These are phyloP conservation scores for Camellia oleifera DNA, from an alignment of 179 eudicot species.

Conservation along the genomic window DNA sequence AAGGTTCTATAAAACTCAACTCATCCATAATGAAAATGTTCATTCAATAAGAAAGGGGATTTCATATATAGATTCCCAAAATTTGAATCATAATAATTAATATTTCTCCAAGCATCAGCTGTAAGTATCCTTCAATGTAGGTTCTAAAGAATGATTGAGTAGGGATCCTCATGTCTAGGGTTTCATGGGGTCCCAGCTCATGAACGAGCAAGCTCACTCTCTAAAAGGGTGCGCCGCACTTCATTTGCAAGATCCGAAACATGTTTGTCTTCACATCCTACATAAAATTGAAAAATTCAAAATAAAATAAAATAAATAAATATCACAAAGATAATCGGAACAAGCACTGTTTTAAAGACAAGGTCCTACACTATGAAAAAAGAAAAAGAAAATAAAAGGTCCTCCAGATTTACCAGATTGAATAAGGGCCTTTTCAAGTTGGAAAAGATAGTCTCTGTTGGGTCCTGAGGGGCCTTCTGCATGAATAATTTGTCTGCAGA, in stretches of 20 bases:
- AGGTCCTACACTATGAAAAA: not conserved
- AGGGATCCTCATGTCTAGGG: not conserved
- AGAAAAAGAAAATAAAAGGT: not conserved
- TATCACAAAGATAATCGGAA: not conserved
- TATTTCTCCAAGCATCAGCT: not conserved
- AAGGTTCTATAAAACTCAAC: too few relatives aligned
- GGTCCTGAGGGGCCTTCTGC: conserved; percentile 98
- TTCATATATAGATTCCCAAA: not conserved
- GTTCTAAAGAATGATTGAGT: not conserved
- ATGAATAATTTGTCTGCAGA: conserved; percentile 65
- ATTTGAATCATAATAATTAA: not conserved
- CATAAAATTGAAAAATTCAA: not conserved
- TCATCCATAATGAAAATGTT: not conserved
- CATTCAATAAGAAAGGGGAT: not conserved
- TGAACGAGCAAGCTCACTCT: conserved; percentile 6
- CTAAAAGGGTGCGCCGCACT: conserved; percentile 55
- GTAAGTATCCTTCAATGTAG: not conserved
- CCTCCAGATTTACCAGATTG: conserved; percentile 45
- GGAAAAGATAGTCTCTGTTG: conserved; percentile 87
- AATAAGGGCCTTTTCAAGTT: conserved; percentile 78
- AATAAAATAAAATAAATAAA: not conserved
- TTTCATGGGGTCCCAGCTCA: not conserved
- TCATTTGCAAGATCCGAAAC: conserved; percentile 69
- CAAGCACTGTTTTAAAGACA: not conserved
- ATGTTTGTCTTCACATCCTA: conserved; percentile 75